Evolutionary conservation across 2,329 filamentous ascomycete genomes (phyloP), one percentile per base, ranked within the genome.

Genomic region (Diaporthe velutina): DNA sequence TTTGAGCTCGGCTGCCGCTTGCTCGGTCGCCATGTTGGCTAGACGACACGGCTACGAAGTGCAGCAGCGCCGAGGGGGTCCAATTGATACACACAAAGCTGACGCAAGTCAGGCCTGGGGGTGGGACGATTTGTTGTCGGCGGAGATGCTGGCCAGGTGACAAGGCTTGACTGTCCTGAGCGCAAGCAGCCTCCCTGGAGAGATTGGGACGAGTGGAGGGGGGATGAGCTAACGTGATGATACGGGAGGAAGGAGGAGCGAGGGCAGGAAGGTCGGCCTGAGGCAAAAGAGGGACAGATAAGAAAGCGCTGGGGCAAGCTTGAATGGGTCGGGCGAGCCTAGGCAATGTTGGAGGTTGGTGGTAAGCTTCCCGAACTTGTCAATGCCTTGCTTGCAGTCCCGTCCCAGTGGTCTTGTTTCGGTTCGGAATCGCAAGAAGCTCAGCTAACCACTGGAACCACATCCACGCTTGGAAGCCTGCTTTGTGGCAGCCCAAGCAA

Each of bases 1-100:
- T 90, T 95, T 97, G 83, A 95, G 89, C 89, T 98, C 95, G 75
- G 75, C 82, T 48, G 78, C 81, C 54, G 76, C 77, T 57, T 78
- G 77, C 13, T 74, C 77, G 6, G 82, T 80, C 58, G 80, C 80
- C 83, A 84, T 84, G 42, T 52, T 79, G 77, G 17, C 61, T 71
- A 67, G 70, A 38, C 38, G 54, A 35, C 64, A 61, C 33, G 52
- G 75, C 75, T 76, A 71, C 73, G 35, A 33, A 40, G 70, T 52
- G 70, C 73, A 73, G 75, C 75, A 54, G 38, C 30, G 33, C 57
- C 52, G 7, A 19, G 67, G 28, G 45, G 57, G 9, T 5, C 48
- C 75, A 76, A 76, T 70, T 76, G 75, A 38, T 55, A 35, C 48
- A 52, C 48, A 38, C 64, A 54, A 40, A 38, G 48, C 48, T 38